Base-by-base conservation (phyloP, 257 asterid genomes). In the Fraxinus anomala region DNA sequence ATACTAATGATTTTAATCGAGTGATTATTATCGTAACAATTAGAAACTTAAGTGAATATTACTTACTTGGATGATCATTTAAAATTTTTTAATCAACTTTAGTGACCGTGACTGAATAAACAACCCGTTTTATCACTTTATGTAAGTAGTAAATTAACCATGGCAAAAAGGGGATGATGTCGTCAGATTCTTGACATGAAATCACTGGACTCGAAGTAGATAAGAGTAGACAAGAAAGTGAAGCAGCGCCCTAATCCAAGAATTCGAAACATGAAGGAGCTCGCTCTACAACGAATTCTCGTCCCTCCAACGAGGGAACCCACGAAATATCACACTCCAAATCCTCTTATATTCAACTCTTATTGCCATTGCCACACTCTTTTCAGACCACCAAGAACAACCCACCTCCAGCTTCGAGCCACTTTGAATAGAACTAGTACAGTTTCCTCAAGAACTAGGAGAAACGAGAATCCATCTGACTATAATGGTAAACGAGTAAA, bases 391-490 rank as follows among this genome's bases (percentile, higher is more conserved):
- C 69, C 69, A 23, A 26, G 36, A 63, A 26, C 69, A 63, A 26
- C 69, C 69, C 68, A 61, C 33, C 36, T 63, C 7, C 69, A 63
- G 36, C 69, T 63, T 63, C 34, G 69, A 63, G 69, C 69, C 34
- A 26, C 36, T 23, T 10, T 63, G 69, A 10, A 26, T 26, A 26
- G 34, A 10, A 26, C 19, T 63, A 2, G 69, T 14, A 1, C 69
- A 14, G 69, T 63, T 63, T 63, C 69, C 36, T 63, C 69, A 63
- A 63, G 36, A 63, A 26, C 36, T 10, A 63, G 36, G 12, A 63
- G 36, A 63, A 24, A 63, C 36, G 14, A 63, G 36, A 63, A 63
- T 31, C 36, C 69, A 12, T 24, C 33, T 9, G 19, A 63, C 69
- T 6, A 23, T 63, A 12, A 1, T 26, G 12, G n/a, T 12, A 63